Evolutionary conservation across 1,139 yeast genomes (phyloP), one percentile per base, ranked within the genome.

Genomic region (Starmera stellimalicola): DNA sequence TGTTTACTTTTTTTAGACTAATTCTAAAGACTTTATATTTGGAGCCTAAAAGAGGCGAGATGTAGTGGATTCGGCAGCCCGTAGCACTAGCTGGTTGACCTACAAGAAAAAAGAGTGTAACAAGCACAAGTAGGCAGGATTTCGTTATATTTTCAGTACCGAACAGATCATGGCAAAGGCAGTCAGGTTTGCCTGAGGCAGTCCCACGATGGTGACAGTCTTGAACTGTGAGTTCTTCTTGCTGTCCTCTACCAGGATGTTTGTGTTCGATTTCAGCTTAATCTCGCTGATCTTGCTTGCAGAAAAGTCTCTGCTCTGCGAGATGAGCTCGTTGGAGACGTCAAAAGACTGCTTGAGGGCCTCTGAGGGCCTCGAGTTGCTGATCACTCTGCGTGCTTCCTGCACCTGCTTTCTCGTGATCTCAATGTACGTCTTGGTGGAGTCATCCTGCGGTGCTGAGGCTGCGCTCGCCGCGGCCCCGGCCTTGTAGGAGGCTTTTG

Each of bases 231-330:
- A 38, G 7, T 34, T 27, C 25, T 33, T 39, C 4, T 33, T 15
- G 20, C 18, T 9, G 7, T 43, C 45, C 2, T 36, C 41, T 8
- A 43, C 34, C 14, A 34, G 36, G 22, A 42, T 41, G 18, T 43
- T 43, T 29, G 44, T 36, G 16, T 36, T 34, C 2, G 47, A 40
- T 7, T 33, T 28, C 5, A 38, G 32, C 31, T 44, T 38, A 22
- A 43, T 42, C 12, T 43, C 47, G 19, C 37, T 38, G 23, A 43
- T 37, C 32, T 39, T 40, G 16, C 33, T 40, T n/a, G 37, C 36
- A 16, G 42, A 28, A 5, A 29, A 32, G 7, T 35, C 25, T n/a
- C n/a, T n/a, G n/a, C n/a, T n/a, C n/a, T n/a, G n/a, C n/a, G n/a
- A n/a, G n/a, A 42, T 32, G 7, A 16, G 30, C 9, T 43, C 44